These are phyloP conservation scores for Trapa incisa DNA, from an alignment of 345 rosid species.

Conservation along the genomic window DNA sequence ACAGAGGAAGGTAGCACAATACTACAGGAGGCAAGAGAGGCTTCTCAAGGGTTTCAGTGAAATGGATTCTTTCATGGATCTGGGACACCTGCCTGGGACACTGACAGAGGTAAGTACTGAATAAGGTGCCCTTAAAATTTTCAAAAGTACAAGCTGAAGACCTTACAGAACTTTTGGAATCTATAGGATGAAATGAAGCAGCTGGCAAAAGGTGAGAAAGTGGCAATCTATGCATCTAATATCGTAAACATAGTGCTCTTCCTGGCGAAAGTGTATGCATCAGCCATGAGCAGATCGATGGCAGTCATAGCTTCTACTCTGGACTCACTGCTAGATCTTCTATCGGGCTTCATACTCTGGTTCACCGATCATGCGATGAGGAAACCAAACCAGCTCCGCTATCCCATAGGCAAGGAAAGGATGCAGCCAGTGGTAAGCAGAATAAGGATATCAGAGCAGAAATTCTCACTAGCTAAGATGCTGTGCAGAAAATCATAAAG, in stretches of 20 bases:
- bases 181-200: constrained; percentile 56
- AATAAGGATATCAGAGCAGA: neutral
- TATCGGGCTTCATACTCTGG: constrained; percentile 81
- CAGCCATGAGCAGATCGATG: constrained; percentile 54
- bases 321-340: constrained; percentile 73
- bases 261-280: constrained; percentile 63
- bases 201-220: constrained; percentile 49
- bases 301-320: constrained; percentile 79
- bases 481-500: neutral
- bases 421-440: constrained; percentile 77
- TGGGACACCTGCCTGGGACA: constrained; percentile 32
- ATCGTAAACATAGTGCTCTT: constrained; percentile 51
- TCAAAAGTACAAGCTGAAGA: neutral
- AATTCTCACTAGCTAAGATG: neutral
- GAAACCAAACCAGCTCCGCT: constrained; percentile 47
- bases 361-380: constrained; percentile 73
- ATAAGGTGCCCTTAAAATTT: neutral
- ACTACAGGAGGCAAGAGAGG: constrained; percentile 69
- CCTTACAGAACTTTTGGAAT: neutral
- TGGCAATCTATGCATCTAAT: constrained; percentile 53
- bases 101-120: constrained; percentile 41
- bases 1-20: constrained; percentile 52
- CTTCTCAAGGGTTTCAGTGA: constrained; percentile 68
- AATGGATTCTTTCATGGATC: constrained; percentile 53
- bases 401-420: constrained; percentile 71